Evolutionary conservation across 495 filamentous ascomycete genomes (phyloP), one percentile per base, ranked within the genome.

Genomic region (Cercophora sp.): DNA sequence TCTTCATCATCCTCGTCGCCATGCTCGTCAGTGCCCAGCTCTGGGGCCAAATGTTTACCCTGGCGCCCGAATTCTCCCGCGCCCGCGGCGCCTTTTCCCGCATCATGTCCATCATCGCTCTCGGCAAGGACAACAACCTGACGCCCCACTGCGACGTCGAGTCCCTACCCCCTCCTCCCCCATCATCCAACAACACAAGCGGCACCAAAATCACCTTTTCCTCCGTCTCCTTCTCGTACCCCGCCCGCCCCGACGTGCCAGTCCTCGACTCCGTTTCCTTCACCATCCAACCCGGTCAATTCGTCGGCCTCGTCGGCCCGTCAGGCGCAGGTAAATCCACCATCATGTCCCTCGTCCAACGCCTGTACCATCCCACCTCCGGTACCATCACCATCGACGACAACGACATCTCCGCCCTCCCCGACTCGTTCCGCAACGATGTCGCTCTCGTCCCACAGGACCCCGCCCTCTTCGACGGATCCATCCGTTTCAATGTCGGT

Each of bases 301-400:
- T 80, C 54, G 79, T 76, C 6, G 87, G 82, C 0, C 70, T 91
- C 20, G 85, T 89, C 13, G 87, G 87, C 6, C 69, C 84, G 0
- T 82, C 78, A 0, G 87, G 87, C 18, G 86, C 81, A 47, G 87
- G 87, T 15, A 91, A 91, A 59, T 83, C 79, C 3, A 88, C 81
- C n/a, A 72, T 84, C 26, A 77, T 87, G 18, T 75, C 76, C 2
- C 67, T 88, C 0, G 67, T 88, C 0, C 82, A 85, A 64, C 63
- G 68, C 40, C 85, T 88, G 60, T 88, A 87, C 63, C 67, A 6
- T 13, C 29, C 29, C 77, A 72, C 72, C 1, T 58, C 70, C 4
- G 84, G 84, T 4, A 60, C 58, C 26, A 80, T 87, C 37, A 55
- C 70, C 1, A 63, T 80, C 24, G 73, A 84, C 60, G 77, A 72